A percentile compares a stretch with the other conserved stretches of the same genome.
Conservation (phyloP, 2,329 filamentous ascomycete species). For the Hymenoscyphus salicellus region DNA sequence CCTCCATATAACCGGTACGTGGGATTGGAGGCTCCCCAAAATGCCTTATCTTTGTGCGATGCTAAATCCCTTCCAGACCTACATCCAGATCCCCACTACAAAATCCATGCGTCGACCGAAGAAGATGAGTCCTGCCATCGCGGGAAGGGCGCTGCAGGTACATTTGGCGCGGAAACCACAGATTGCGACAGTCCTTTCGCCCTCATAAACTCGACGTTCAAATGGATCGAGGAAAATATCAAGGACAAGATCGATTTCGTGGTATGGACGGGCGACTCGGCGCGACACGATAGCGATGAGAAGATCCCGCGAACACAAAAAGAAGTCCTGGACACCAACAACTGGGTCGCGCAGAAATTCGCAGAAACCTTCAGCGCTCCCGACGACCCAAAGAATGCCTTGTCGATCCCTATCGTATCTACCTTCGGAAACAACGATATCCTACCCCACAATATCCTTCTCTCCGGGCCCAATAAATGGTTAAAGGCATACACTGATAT, state of each 20-base stretch:
- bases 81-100: constrained; percentile 87
- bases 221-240: constrained; percentile 78
- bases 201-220: constrained; percentile 83
- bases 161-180: constrained; percentile 79
- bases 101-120: constrained; percentile 68
- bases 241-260: constrained; percentile 83
- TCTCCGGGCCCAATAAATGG: constrained; percentile 81
- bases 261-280: constrained; percentile 88
- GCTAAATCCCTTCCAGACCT: constrained; percentile 60
- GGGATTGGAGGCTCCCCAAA: constrained; percentile 6
- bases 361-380: constrained; percentile 64
- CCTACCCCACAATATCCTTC: constrained; percentile 91
- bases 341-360: constrained; percentile 72
- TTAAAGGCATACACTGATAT: constrained; percentile 72
- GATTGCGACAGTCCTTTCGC: constrained; percentile 82
- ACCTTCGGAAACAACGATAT: constrained; percentile 98
- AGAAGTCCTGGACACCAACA: constrained; percentile 77
- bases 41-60: constrained; percentile 25
- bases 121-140: constrained; percentile 74
- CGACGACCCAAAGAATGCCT: constrained; percentile 54
- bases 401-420: constrained; percentile 77
- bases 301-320: constrained; percentile 68
- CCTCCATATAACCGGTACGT: constrained; percentile 80
- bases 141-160: constrained; percentile 71
- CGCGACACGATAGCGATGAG: constrained; percentile 85